Conservation (phyloP, 2,329 filamentous ascomycete genomes). For the Trichoderma sp. region DNA sequence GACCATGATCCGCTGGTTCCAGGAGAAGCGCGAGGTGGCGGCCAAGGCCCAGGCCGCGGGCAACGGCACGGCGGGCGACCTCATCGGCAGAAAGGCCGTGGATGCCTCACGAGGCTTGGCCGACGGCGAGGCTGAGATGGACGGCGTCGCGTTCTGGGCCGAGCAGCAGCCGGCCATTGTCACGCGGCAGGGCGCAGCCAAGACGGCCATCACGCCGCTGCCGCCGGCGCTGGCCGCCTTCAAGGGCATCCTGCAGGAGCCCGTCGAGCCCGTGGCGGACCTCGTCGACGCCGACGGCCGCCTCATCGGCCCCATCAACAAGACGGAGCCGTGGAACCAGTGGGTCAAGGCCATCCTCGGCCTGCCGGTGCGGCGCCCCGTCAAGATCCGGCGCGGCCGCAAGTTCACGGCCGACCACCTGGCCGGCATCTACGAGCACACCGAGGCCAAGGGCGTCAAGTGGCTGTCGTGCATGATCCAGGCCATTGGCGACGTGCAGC, state of each 20-base stretch:
- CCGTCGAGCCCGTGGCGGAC: constrained; percentile 35
- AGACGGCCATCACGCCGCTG: constrained; percentile 18
- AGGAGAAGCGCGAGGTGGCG: constrained; percentile 33
- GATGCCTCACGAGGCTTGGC: constrained; percentile 26
- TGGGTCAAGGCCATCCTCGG: constrained; percentile 43
- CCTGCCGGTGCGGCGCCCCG: constrained; percentile 42
- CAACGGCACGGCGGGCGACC: neutral
- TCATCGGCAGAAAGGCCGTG: constrained; percentile 27
- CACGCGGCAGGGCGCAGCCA: neutral
- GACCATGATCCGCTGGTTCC: constrained; percentile 41
- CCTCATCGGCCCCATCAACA: constrained; percentile 42
- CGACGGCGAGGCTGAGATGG: constrained; percentile 27
- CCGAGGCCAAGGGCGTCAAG: constrained; percentile 46
- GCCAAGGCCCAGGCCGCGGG: neutral
- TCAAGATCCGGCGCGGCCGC: constrained; percentile 46
- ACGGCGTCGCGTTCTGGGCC: constrained; percentile 27
- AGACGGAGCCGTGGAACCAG: constrained; percentile 44
- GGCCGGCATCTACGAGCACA: constrained; percentile 44
- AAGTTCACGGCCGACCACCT: constrained; percentile 46
- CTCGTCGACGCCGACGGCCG: constrained; percentile 43
- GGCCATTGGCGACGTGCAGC: constrained; percentile 48
- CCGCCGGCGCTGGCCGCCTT: neutral
- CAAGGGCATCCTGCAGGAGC: constrained; percentile 2
- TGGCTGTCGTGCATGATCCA: constrained; percentile 55
- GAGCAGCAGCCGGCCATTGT: neutral